These are phyloP conservation scores for Pachysolen tannophilus DNA, from an alignment of 805 yeast genomes.

Conservation along the genomic window DNA sequence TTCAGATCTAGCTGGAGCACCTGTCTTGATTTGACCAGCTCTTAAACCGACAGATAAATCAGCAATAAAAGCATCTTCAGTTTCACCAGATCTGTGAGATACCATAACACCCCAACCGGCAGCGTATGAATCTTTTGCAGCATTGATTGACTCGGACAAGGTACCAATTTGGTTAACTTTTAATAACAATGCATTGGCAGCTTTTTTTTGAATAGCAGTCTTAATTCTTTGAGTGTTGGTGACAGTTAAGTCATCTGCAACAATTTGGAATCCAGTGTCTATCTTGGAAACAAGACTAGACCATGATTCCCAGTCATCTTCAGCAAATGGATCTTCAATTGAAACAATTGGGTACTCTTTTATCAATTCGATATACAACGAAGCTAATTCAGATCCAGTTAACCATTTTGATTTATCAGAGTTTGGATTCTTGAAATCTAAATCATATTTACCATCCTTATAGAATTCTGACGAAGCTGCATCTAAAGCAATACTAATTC, in stretches of 20 bases:
- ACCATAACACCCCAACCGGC: slow-evolving; percentile 99
- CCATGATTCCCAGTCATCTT: slow-evolving; percentile 99
- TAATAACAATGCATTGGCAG: slow-evolving; percentile 88
- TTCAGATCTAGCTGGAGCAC: slow-evolving; percentile 99
- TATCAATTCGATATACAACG: slow-evolving; percentile 70
- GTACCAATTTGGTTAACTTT: slow-evolving; percentile 99
- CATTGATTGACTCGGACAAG: slow-evolving; percentile 90
- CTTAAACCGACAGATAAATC: slow-evolving; percentile 97
- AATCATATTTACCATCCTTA: slow-evolving; percentile 95
- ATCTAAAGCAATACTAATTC: slow-evolving; percentile 88
- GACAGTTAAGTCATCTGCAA: slow-evolving; percentile 97
- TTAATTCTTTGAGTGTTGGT: slow-evolving; percentile 94
- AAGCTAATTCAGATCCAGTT: slow-evolving; percentile 80
- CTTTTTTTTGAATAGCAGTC: slow-evolving; percentile 94
- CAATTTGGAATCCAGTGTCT: slow-evolving; percentile 84
- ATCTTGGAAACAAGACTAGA: slow-evolving; percentile 68
- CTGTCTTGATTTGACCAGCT: slow-evolving; percentile 98
- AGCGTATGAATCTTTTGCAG: slow-evolving; percentile 89
- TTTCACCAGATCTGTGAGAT: slow-evolving; percentile 99
- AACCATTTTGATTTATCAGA: slow-evolving; percentile 89
- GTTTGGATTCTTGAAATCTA: slow-evolving; percentile 97
- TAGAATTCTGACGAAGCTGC: slow-evolving; percentile 97
- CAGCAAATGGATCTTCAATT: slow-evolving; percentile 98
- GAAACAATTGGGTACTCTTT: slow-evolving; percentile 96
- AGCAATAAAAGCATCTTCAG: slow-evolving; percentile 98